Percentiles rank a stretch among this genome's conserved stretches.
Conservation (phyloP, 306 rosid genomes). For the Macrotyloma uniflorum region DNA sequence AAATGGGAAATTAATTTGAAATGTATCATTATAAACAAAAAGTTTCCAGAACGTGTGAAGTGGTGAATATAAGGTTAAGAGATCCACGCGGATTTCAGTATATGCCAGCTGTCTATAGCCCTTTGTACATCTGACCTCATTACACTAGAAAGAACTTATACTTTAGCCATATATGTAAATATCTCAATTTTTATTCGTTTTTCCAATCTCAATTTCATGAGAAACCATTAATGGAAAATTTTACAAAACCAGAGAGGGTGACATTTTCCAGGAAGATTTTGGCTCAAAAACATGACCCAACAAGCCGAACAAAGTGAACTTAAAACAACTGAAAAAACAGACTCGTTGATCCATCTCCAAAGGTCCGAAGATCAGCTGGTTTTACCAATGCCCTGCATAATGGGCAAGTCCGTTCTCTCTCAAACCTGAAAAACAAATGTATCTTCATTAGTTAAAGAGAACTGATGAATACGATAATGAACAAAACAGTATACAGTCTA, state of each 20-base stretch:
- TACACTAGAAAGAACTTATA: background rate
- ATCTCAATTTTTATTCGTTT: constrained; percentile 18
- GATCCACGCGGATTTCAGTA: background rate
- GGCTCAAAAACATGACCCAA: constrained; percentile 27
- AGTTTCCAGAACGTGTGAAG: background rate
- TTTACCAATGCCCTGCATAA: constrained; percentile 82
- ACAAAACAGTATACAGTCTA: constrained; percentile 2
- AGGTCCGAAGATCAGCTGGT: constrained; percentile 72
- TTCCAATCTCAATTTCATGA: constrained; percentile 31
- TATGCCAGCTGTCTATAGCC: background rate
- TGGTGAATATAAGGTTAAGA: background rate
- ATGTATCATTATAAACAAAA: background rate
- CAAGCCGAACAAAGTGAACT: constrained; percentile 22
- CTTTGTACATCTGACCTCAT: constrained; percentile 33
- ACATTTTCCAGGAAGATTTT: constrained; percentile 34
- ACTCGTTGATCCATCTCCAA: constrained; percentile 91
- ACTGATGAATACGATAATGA: background rate
- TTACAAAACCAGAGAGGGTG: constrained; percentile 26
- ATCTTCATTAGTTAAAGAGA: constrained; percentile 1
- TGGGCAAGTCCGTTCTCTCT: constrained; percentile 94
- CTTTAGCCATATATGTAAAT: constrained; percentile 14
- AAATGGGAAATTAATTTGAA: background rate
- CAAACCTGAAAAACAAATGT: constrained; percentile 70
- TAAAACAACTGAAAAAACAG: constrained; percentile 73
- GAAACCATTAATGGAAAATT: constrained; percentile 23